Conservation (phyloP, 2,329 filamentous ascomycete genomes). For the Fusarium kyushuense region DNA sequence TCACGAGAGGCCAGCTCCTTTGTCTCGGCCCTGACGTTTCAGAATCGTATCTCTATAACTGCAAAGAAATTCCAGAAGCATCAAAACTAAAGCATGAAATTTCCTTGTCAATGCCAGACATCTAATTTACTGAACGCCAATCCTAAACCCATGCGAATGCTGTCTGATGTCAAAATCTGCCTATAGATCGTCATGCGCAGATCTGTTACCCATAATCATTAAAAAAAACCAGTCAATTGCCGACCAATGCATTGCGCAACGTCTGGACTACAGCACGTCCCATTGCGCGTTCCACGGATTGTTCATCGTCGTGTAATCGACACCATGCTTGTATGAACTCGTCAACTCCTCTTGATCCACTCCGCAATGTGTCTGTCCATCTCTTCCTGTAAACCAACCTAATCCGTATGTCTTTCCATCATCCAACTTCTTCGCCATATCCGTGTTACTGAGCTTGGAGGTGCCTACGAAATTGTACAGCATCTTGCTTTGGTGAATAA, state of each 20-base stretch:
- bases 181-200: slow-evolving; percentile 23
- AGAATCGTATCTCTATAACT: slow-evolving; percentile 2
- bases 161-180: slow-evolving; percentile 10
- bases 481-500: slow-evolving; percentile 86
- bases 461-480: slow-evolving; percentile 80
- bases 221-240: slow-evolving; percentile 12
- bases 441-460: slow-evolving; percentile 68
- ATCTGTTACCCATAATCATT: slow-evolving; percentile 27
- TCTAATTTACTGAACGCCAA: slow-evolving; percentile 31
- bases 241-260: slow-evolving; percentile 6
- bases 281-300: slow-evolving; percentile 64
- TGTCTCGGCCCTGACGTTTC: slow-evolving; percentile 22
- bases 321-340: slow-evolving; percentile 73
- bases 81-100: slow-evolving; percentile 20
- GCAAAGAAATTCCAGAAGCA: neutral
- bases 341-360: slow-evolving; percentile 81
- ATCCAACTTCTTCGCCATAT: slow-evolving; percentile 73
- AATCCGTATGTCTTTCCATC: slow-evolving; percentile 75
- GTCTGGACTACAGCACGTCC: slow-evolving; percentile 50
- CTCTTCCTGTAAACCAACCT: slow-evolving; percentile 81
- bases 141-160: slow-evolving; percentile 13
- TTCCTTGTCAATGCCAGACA: slow-evolving; percentile 24
- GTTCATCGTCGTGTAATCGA: slow-evolving; percentile 61
- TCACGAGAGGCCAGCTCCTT: neutral
- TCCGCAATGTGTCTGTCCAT: slow-evolving; percentile 79